Base-by-base conservation (phyloP, 208 protist species). In the Crithidia bombi region DNA sequence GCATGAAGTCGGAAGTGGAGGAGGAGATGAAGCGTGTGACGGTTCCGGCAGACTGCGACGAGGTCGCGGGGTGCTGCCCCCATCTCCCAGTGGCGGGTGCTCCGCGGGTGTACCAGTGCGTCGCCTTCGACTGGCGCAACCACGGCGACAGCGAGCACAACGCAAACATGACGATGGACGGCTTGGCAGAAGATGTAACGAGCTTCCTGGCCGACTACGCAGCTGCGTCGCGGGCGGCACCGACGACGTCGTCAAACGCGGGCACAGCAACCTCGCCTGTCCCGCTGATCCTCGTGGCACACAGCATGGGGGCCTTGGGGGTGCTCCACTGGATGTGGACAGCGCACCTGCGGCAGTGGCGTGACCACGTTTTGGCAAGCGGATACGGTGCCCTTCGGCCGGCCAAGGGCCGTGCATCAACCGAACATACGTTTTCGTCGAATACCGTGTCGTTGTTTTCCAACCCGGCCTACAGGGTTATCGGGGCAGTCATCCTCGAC, bases 251-350 rank as follows among this genome's bases (percentile, higher is more conserved):
- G 35, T 23, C 35, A 33, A 35, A 32, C 23, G 11, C 17, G 46
- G 11, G 50, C 12, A 21, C 43, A 25, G 61, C 26, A 39, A 26
- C 41, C 11, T 7, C 23, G n/a, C 76, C 81, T 15, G 44, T 86
- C 33, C 77, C 75, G 3, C 59, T 86, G 21, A 69, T 86, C 28
- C 66, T 86, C 19, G 69, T 82, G 1, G 81, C 77, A 2, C 81
- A 86, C 69, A 86, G 81, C 69, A 84, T 83, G 78, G 78, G 78
- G 0, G 78, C 70, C 41, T 67, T 87, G 67, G 75, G 56, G 21
- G 46, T 82, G 51, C 65, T 82, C 74, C 78, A 84, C 71, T 84
- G 77, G 78, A 71, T 83, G 67, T 87, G 82, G 82, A 43, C 50
- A 15, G 58, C 71, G 47, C 82, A 87, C 69, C 65, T 78, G 33